Conservation (phyloP, 345 rosid species). For the Draba incana region DNA sequence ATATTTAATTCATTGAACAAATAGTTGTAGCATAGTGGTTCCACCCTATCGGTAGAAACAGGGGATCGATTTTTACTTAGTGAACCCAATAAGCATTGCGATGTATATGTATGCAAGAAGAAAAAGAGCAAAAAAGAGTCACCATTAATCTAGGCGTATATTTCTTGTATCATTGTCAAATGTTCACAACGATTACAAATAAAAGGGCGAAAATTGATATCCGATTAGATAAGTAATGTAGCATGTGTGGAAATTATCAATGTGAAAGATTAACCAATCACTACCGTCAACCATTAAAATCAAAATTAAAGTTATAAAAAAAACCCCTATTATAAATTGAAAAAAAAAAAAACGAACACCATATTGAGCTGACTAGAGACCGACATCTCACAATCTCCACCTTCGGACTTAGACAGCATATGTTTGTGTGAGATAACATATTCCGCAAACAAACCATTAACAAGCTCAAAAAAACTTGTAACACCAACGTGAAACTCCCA, state of each 20-base stretch:
- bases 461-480: no score
- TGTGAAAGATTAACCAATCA: not conserved
- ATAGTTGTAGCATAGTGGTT: not conserved
- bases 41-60: not conserved
- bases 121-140: not conserved
- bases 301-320: not conserved
- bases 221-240: not conserved
- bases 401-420: no score
- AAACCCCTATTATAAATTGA: no score
- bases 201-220: not conserved
- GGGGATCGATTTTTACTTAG: no score
- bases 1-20: not conserved
- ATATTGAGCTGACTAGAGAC: no score
- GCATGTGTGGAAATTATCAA: slow-evolving; percentile 4
- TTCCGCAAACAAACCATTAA: no score
- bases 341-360: no score
- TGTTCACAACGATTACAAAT: not conserved
- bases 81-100: not conserved
- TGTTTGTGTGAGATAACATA: no score
- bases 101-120: not conserved
- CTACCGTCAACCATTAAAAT: not conserved
- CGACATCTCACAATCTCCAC: no score
- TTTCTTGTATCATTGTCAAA: not conserved
- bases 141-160: not conserved
- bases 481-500: no score